phyloP scores from a whole-genome alignment of 768 basidiomycete species.

The Naganishia vaughanmartiniae region DNA sequence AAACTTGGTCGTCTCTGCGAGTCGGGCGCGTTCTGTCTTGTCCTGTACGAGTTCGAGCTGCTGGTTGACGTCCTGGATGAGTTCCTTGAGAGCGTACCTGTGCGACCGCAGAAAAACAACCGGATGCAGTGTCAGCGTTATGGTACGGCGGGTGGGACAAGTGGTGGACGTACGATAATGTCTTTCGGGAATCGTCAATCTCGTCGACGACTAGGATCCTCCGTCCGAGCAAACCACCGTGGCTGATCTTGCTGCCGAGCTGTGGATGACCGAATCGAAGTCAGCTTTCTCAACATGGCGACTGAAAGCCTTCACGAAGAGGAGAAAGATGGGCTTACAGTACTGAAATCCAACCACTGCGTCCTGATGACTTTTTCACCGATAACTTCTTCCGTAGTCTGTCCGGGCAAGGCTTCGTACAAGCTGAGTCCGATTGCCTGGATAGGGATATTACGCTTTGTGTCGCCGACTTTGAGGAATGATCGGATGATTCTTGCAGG shows the following conservation, averaged over 20 bases:
- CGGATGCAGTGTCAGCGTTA: neutral
- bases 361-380: slow-evolving; percentile 77
- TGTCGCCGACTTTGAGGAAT: slow-evolving; percentile 69
- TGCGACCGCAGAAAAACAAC: neutral
- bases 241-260: slow-evolving; percentile 37
- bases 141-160: neutral
- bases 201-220: slow-evolving; percentile 72
- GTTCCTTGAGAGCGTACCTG: slow-evolving; percentile 86
- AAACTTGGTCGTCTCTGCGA: slow-evolving; percentile 74
- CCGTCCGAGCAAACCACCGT: slow-evolving; percentile 67
- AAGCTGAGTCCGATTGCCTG: slow-evolving; percentile 94
- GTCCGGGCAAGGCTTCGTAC: slow-evolving; percentile 80
- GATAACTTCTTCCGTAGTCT: slow-evolving; percentile 45
- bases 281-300: slow-evolving; percentile 55
- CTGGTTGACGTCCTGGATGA: slow-evolving; percentile 73
- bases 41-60: slow-evolving; percentile 59
- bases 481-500: slow-evolving; percentile 92
- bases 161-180: slow-evolving; percentile 64
- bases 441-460: slow-evolving; percentile 79
- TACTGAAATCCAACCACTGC: slow-evolving; percentile 72
- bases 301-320: slow-evolving; percentile 6
- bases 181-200: slow-evolving; percentile 61
- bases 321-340: neutral
- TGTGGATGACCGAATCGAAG: slow-evolving; percentile 62
- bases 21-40: slow-evolving; percentile 70